These are phyloP conservation scores for Chaetomium strumarium DNA, from an alignment of 2,329 filamentous ascomycete species.

Conservation along the genomic window DNA sequence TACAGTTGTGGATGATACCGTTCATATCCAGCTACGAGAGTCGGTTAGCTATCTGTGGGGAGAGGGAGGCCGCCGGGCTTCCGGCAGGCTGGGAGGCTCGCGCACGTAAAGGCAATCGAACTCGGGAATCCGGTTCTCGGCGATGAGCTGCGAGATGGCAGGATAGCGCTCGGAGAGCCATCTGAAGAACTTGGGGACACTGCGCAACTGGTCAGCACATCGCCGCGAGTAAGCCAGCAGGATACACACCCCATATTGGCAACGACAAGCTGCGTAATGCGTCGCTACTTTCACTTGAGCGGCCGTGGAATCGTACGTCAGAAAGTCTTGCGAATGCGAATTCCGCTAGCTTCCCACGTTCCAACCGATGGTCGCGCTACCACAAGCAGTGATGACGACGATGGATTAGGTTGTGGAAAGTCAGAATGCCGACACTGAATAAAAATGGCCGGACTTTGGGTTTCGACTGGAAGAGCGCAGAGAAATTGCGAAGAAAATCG, in stretches of 20 bases:
- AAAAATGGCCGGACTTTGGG: conserved; percentile 27
- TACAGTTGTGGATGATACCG: conserved; percentile 99
- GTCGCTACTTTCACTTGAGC: conserved; percentile 2
- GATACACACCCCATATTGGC: conserved; percentile 29
- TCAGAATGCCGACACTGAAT: conserved; percentile 24
- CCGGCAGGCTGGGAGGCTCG: conserved; percentile 18
- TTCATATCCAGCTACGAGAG: conserved; percentile 79
- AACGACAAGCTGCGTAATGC: neutral
- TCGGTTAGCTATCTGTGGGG: conserved; percentile 32
- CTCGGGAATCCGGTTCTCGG: conserved; percentile 97
- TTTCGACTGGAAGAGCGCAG: neutral
- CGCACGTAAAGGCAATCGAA: conserved; percentile 91
- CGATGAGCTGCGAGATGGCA: conserved; percentile 95
- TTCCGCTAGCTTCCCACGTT: neutral
- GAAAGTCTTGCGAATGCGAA: neutral
- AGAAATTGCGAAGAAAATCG: conserved; percentile 3
- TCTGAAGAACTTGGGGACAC: conserved; percentile 87
- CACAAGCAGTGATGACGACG: neutral
- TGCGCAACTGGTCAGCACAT: conserved; percentile 25
- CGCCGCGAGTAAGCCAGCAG: neutral
- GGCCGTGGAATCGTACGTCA: neutral
- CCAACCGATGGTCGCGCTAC: neutral
- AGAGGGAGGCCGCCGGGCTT: conserved; percentile 20
- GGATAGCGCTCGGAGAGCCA: conserved; percentile 99
- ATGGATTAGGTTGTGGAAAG: neutral